A percentile compares a stretch with the other conserved stretches of the same genome.
Conservation (phyloP, 2,329 filamentous ascomycete genomes). For the Aspergillus thermomutatus region DNA sequence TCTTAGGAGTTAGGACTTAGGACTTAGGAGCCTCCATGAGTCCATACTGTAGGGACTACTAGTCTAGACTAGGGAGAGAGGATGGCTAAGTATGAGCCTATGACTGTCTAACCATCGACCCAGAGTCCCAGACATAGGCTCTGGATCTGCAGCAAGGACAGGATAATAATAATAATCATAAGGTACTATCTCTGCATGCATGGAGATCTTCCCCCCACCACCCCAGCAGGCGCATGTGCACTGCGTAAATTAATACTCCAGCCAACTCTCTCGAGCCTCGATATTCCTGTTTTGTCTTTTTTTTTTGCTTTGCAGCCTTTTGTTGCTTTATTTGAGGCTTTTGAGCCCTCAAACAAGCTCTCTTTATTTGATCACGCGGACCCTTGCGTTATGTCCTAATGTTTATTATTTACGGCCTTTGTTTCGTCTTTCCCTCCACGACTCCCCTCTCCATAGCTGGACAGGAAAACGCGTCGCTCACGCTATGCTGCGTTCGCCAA, state of each 20-base stretch:
- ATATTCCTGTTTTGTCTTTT: background rate
- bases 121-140: too few species aligned
- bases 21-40: background rate
- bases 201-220: background rate
- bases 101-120: too few species aligned
- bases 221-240: background rate
- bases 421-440: background rate
- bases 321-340: background rate
- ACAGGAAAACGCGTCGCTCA: background rate
- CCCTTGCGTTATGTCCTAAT: background rate
- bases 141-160: background rate
- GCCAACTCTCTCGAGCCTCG: background rate
- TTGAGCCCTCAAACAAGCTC: background rate
- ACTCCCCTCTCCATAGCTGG: background rate
- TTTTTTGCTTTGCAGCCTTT: background rate
- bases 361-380: background rate
- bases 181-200: background rate
- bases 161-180: background rate
- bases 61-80: too few species aligned
- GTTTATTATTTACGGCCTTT: background rate
- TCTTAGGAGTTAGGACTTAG: too few species aligned
- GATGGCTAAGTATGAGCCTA: background rate
- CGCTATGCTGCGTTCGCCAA: background rate
- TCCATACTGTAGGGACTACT: background rate
- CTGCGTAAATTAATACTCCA: conserved; percentile 2